Conservation (phyloP, 768 basidiomycete species). For the Fomitopsis pulvina region DNA sequence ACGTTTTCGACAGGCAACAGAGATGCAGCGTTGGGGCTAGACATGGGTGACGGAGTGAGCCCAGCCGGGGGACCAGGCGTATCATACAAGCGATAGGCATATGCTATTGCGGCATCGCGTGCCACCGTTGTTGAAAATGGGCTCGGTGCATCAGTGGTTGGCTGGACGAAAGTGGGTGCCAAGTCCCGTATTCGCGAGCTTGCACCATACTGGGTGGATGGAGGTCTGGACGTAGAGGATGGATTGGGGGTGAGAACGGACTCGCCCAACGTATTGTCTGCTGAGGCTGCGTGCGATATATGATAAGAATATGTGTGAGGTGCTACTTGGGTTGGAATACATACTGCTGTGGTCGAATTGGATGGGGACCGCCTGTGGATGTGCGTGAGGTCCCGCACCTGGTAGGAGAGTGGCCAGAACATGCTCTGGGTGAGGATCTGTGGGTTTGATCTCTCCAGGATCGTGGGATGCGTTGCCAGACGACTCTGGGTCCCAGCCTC, state of each 20-base stretch:
- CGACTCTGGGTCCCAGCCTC: background rate
- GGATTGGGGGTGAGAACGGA: no score
- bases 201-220: no score
- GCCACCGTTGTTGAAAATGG: conserved; percentile 19
- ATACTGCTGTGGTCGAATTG: background rate
- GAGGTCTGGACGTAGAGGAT: no score
- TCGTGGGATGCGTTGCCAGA: background rate
- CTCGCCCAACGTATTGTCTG: no score
- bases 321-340: background rate
- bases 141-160: conserved; percentile 4
- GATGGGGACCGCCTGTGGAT: background rate
- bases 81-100: conserved; percentile 28
- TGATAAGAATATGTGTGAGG: background rate
- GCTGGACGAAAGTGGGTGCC: background rate
- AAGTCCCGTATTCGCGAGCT: no score
- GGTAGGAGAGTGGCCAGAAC: background rate
- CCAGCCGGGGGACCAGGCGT: conserved; percentile 7
- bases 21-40: conserved; percentile 7
- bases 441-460: background rate
- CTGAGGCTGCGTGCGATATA: no score
- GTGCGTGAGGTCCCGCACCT: background rate
- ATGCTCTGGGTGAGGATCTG: background rate
- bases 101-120: conserved; percentile 27
- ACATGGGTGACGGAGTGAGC: conserved; percentile 9
- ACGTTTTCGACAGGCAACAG: conserved; percentile 12